Conservation (phyloP, 2,329 filamentous ascomycete species). For the Colletotrichum lupini region DNA sequence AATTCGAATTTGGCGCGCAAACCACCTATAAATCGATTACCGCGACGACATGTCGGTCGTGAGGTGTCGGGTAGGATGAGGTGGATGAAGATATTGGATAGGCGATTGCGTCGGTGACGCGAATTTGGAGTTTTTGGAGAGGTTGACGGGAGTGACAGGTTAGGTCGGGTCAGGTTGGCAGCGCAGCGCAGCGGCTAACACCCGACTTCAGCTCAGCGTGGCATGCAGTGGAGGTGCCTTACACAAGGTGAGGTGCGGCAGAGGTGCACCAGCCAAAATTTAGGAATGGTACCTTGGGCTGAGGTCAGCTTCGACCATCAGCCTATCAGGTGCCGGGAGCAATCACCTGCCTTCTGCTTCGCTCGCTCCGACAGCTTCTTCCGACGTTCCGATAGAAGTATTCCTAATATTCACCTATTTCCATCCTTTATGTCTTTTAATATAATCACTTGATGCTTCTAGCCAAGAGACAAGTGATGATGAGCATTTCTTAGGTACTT, state of each 20-base stretch:
- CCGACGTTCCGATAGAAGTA: neutral
- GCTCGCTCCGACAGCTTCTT: slow-evolving; percentile 1
- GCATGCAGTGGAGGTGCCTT: neutral
- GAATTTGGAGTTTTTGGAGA: slow-evolving; percentile 35
- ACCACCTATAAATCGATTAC: slow-evolving; percentile 25
- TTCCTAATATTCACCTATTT: neutral
- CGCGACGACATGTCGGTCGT: slow-evolving; percentile 27
- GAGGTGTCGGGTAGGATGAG: slow-evolving; percentile 24
- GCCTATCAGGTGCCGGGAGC: slow-evolving; percentile 22
- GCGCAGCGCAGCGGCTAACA: slow-evolving; percentile 13
- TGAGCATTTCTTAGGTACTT: neutral
- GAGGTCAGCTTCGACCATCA: slow-evolving; percentile 26
- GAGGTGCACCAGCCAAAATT: slow-evolving; percentile 21
- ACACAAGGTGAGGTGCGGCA: slow-evolving; percentile 2
- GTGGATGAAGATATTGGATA: slow-evolving; percentile 6
- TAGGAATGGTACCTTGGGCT: slow-evolving; percentile 29
- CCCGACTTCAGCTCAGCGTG: slow-evolving; percentile 10
- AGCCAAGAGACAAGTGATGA: neutral
- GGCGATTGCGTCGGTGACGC: slow-evolving; percentile 33
- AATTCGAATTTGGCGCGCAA: slow-evolving; percentile 17
- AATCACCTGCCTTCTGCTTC: neutral
- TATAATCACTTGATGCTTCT: neutral
- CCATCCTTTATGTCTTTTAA: too few species aligned
- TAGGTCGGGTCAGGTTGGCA: neutral
- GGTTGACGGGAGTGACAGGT: slow-evolving; percentile 29